These are phyloP conservation scores for Kluyveromyces sp. DNA, from an alignment of 1,139 yeast species.

Conservation along the genomic window DNA sequence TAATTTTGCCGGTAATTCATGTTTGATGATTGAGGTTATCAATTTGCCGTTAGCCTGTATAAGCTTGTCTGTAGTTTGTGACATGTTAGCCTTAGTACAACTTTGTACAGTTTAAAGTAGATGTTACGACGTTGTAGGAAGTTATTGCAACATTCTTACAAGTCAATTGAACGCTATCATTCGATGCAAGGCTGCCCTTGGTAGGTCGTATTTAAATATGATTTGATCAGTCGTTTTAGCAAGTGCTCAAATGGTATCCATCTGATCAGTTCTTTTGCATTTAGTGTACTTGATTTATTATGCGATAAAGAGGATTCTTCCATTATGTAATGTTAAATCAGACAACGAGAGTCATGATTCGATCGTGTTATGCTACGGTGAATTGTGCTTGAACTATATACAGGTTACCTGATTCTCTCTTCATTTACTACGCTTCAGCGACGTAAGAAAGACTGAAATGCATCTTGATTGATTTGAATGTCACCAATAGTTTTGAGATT, in stretches of 20 bases:
- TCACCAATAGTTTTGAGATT: slow-evolving; percentile 74
- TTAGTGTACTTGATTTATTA: background rate
- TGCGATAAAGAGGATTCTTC: background rate
- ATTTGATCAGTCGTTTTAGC: background rate
- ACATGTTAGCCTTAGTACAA: slow-evolving; percentile 4
- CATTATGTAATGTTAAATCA: background rate
- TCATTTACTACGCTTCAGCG: slow-evolving; percentile 4
- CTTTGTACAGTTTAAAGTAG: background rate
- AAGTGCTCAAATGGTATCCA: background rate
- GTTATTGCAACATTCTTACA: too few species aligned
- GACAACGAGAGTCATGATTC: background rate
- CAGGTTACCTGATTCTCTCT: background rate
- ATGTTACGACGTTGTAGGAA: too few species aligned
- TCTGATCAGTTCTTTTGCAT: background rate
- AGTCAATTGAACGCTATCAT: too few species aligned
- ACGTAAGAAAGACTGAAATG: slow-evolving; percentile 63
- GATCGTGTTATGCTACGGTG: background rate
- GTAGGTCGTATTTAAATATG: too few species aligned
- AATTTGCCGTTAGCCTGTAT: slow-evolving; percentile 26
- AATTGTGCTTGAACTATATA: background rate
- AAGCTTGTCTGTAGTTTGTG: slow-evolving; percentile 20
- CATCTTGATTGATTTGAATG: slow-evolving; percentile 74
- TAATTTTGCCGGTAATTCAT: slow-evolving; percentile 41
- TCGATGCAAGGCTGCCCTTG: too few species aligned
- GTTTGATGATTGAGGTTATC: slow-evolving; percentile 35